Evolutionary conservation across 2,329 filamentous ascomycete genomes (phyloP).

Genomic region (Diaporthe eres): DNA sequence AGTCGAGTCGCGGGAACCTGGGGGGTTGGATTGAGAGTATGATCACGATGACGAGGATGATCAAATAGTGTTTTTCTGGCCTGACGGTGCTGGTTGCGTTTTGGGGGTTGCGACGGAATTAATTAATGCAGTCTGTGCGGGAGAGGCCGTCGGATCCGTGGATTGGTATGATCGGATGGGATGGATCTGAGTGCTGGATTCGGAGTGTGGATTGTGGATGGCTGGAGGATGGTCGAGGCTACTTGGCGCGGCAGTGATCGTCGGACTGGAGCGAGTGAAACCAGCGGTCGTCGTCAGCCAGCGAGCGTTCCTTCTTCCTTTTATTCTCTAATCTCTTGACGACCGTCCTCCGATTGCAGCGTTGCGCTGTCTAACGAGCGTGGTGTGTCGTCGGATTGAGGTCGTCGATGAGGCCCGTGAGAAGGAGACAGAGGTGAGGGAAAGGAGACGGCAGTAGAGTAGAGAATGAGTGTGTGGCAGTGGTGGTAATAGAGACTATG

Average conservation of each 20-base stretch:
- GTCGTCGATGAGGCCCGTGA: neutral
- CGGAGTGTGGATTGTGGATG: slow-evolving; percentile 20
- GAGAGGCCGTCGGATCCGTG: slow-evolving; percentile 34
- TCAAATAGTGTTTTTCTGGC: slow-evolving; percentile 5
- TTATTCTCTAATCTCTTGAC: neutral
- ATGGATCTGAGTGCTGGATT: neutral
- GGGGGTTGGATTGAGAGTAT: neutral
- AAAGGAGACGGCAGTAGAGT: no score
- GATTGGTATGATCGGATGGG: slow-evolving; percentile 28
- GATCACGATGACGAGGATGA: slow-evolving; percentile 30
- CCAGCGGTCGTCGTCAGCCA: slow-evolving; percentile 10
- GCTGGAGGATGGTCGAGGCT: slow-evolving; percentile 24
- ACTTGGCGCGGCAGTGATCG: slow-evolving; percentile 29
- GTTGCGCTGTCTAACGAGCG: slow-evolving; percentile 23
- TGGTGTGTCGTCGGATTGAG: neutral
- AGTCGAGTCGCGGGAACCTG: neutral
- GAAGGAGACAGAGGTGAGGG: neutral
- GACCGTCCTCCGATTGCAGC: neutral
- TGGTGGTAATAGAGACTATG: neutral
- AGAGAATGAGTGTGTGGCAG: neutral
- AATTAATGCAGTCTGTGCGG: slow-evolving; percentile 31
- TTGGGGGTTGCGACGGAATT: slow-evolving; percentile 2
- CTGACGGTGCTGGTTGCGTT: neutral
- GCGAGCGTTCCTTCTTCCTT: slow-evolving; percentile 4
- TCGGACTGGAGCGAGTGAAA: slow-evolving; percentile 27